Evolutionary conservation across 768 basidiomycete genomes (phyloP).

Genomic region (Mycena filopes): DNA sequence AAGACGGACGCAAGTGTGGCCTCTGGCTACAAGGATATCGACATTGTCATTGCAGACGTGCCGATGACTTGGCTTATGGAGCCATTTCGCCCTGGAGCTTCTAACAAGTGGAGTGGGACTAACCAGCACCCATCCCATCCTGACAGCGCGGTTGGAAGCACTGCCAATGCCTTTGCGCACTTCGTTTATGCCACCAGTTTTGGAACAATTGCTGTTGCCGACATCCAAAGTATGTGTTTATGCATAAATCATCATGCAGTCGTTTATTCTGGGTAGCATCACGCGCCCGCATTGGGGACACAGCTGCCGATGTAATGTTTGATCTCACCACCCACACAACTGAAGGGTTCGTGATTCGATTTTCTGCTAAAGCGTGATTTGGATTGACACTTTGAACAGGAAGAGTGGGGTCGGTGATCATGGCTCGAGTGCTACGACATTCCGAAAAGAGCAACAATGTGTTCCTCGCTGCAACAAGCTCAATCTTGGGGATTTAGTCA

Average conservation of each 20-base stretch:
- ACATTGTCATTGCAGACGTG: not conserved
- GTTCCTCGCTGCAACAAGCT: not conserved
- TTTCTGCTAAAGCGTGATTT: not conserved
- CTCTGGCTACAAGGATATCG: conserved; percentile 7
- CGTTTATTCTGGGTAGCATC: not conserved
- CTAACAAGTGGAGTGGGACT: conserved; percentile 29
- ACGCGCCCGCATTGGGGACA: conserved; percentile 1
- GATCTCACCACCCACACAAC: conserved; percentile 1
- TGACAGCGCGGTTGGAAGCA: conserved; percentile 18
- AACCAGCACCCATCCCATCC: conserved; percentile 24
- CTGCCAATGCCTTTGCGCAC: conserved; percentile 23
- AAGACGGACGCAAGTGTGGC: not conserved
- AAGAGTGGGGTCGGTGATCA: not conserved
- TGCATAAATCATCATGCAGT: not conserved
- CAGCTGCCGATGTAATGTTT: conserved; percentile 5
- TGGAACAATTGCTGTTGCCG: conserved; percentile 15
- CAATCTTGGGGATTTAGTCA: conserved; percentile 2
- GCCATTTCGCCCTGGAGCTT: conserved; percentile 9
- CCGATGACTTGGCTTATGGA: conserved; percentile 24
- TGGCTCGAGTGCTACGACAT: not conserved
- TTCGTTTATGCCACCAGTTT: conserved; percentile 18
- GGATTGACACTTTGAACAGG: conserved; percentile 1
- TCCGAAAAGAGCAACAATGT: not conserved
- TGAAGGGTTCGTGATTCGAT: not conserved
- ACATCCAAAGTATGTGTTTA: not conserved